Percentiles rank a stretch among this genome's conserved stretches.
phyloP scores from a whole-genome alignment of 805 yeast species.

The Clavispora carvajalis region DNA sequence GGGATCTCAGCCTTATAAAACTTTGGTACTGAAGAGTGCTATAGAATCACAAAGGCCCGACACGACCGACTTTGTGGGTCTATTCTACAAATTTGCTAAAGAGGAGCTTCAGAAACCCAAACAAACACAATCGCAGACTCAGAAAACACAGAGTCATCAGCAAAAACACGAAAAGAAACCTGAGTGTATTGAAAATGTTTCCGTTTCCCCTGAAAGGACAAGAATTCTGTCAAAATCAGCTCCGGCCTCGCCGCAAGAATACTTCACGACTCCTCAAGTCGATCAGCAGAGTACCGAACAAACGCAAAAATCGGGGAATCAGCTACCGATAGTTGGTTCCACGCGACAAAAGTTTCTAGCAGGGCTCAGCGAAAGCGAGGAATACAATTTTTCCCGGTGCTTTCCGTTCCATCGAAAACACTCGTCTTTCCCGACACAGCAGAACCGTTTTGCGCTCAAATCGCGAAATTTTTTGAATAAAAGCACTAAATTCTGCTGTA shows the following conservation, averaged over 20 bases:
- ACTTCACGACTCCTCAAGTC: background rate
- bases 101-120: slow-evolving; percentile 19
- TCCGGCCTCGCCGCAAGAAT: background rate
- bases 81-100: slow-evolving; percentile 38
- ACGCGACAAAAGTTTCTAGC: background rate
- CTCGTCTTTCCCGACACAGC: slow-evolving; percentile 51
- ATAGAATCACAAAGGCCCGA: slow-evolving; percentile 1
- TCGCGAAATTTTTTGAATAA: slow-evolving; percentile 22
- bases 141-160: background rate
- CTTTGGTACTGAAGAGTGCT: slow-evolving; percentile 3
- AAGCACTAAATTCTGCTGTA: slow-evolving; percentile 22
- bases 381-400: slow-evolving; percentile 66
- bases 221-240: background rate
- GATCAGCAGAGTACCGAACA: slow-evolving; percentile 3
- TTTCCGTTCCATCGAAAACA: slow-evolving; percentile 74
- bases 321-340: background rate
- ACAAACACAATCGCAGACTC: background rate
- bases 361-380: slow-evolving; percentile 40
- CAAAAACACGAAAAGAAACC: background rate
- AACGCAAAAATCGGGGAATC: too few species aligned
- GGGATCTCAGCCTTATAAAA: slow-evolving; percentile 1
- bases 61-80: slow-evolving; percentile 25
- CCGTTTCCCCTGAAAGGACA: too few species aligned
- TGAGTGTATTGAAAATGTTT: too few species aligned
- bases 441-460: slow-evolving; percentile 31